A percentile compares a stretch with the other conserved stretches of the same genome.
Evolutionary conservation across 148 eudicot species (phyloP).

Genomic region (Suaeda aralocaspica): DNA sequence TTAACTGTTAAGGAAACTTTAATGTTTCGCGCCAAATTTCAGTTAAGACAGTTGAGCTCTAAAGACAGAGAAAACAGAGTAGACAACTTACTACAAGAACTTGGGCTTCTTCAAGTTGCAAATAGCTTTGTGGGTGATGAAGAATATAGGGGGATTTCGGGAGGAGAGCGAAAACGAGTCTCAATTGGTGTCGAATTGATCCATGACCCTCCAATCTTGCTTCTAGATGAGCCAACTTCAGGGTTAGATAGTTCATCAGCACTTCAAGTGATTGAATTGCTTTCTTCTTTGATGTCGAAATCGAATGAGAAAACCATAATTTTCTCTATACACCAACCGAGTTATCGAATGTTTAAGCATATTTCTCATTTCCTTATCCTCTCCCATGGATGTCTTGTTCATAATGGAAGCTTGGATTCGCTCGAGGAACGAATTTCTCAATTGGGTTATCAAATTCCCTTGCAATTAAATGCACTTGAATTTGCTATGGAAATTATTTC

Average conservation of each 20-base stretch:
- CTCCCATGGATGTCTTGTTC: constrained; percentile 66
- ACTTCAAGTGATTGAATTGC: constrained; percentile 75
- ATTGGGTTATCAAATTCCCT: constrained; percentile 60
- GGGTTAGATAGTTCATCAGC: constrained; percentile 88
- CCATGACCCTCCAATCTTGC: constrained; percentile 73
- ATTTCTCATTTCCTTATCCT: constrained; percentile 70
- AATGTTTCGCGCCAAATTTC: constrained; percentile 77
- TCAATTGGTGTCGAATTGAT: constrained; percentile 92
- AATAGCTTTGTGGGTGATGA: constrained; percentile 79
- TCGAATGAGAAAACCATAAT: constrained; percentile 54
- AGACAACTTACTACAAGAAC: constrained; percentile 64
- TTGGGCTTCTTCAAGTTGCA: constrained; percentile 70
- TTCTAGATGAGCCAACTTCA: constrained; percentile 91
- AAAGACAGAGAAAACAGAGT: constrained; percentile 54
- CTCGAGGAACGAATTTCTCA: constrained; percentile 58
- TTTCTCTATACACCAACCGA: constrained; percentile 92
- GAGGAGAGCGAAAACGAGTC: constrained; percentile 85
- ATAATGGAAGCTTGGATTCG: constrained; percentile 59
- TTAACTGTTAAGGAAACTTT: constrained; percentile 81
- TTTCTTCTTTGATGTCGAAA: constrained; percentile 63
- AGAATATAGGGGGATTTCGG: constrained; percentile 85
- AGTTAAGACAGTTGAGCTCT: constrained; percentile 43
- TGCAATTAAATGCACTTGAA: constrained; percentile 69
- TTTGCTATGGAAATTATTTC: constrained; percentile 79
- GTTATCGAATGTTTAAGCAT: constrained; percentile 65